A percentile compares a stretch with the other conserved stretches of the same genome.
Conservation (phyloP, 2,329 filamentous ascomycete species). For the Epichloe aotearoae region DNA sequence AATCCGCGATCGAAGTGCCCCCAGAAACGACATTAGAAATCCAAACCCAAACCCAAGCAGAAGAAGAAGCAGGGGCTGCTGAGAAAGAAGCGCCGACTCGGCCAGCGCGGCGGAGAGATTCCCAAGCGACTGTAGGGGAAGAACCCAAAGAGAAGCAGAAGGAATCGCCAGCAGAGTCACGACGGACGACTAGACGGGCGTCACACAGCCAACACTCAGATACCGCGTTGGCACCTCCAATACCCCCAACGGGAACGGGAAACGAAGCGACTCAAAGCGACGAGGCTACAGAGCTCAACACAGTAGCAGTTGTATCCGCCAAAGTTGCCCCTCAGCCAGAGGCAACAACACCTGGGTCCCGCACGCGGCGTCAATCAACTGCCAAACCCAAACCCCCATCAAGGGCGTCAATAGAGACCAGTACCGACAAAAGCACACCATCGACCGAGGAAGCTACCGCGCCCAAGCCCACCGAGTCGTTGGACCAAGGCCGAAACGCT, state of each 20-base stretch:
- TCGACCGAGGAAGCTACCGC: neutral
- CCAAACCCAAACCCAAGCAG: too few species aligned
- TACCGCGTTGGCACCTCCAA: neutral
- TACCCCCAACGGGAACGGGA: neutral
- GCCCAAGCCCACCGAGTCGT: neutral
- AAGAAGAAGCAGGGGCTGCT: neutral
- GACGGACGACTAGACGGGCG: constrained; percentile 1
- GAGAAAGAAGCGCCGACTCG: neutral
- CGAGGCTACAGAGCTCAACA: neutral
- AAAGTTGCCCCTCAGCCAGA: neutral
- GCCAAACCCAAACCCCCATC: neutral
- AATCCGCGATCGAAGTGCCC: constrained; percentile 2
- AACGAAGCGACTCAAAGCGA: neutral
- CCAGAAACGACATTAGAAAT: neutral
- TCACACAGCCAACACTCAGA: constrained; percentile 4
- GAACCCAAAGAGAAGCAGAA: neutral
- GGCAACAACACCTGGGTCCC: neutral
- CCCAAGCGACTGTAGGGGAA: neutral
- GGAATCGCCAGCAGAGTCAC: neutral
- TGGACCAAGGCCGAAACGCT: neutral
- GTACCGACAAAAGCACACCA: neutral
- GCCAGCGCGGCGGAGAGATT: neutral
- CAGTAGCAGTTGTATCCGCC: neutral
- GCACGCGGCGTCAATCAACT: constrained; percentile 1
- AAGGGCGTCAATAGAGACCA: constrained; percentile 2